Evolutionary conservation across 768 basidiomycete species (phyloP).

Genomic region (Clavulina sp.): DNA sequence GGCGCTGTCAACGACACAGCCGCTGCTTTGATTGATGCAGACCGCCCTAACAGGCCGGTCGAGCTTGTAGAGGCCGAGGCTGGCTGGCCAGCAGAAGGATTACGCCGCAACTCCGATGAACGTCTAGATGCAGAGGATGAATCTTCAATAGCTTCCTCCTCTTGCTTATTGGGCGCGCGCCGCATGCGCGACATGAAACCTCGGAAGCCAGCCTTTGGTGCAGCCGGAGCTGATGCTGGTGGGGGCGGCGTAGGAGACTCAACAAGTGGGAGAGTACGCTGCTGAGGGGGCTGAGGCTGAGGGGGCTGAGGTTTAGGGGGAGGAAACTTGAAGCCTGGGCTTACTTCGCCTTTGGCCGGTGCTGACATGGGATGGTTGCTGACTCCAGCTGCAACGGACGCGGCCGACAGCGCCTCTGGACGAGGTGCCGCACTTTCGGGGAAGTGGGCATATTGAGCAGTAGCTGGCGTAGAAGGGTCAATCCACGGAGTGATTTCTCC

Average conservation of each 20-base stretch:
- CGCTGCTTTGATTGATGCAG: no score
- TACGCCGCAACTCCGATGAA: no score
- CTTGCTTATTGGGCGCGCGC: neutral
- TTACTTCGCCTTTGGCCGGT: slow-evolving; percentile 33
- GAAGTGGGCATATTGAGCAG: neutral
- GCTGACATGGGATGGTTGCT: slow-evolving; percentile 24
- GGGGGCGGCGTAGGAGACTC: no score
- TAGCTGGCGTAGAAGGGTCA: neutral
- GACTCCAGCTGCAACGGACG: slow-evolving; percentile 13
- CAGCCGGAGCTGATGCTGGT: slow-evolving; percentile 47
- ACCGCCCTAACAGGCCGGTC: no score
- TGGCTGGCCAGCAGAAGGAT: no score
- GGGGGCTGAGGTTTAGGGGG: neutral
- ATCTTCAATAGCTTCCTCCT: neutral
- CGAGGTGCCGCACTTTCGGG: neutral
- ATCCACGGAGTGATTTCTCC: slow-evolving; percentile 24
- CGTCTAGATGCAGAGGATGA: no score
- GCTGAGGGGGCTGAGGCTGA: slow-evolving; percentile 15
- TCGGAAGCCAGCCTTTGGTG: slow-evolving; percentile 52
- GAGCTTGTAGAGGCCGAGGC: no score
- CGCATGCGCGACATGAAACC: slow-evolving; percentile 64
- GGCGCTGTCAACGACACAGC: no score
- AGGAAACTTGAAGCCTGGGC: slow-evolving; percentile 35
- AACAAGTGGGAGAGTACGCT: no score
- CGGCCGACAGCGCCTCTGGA: slow-evolving; percentile 15